phyloP scores from a whole-genome alignment of 306 rosid species.

The Ormosia semicastrata region DNA sequence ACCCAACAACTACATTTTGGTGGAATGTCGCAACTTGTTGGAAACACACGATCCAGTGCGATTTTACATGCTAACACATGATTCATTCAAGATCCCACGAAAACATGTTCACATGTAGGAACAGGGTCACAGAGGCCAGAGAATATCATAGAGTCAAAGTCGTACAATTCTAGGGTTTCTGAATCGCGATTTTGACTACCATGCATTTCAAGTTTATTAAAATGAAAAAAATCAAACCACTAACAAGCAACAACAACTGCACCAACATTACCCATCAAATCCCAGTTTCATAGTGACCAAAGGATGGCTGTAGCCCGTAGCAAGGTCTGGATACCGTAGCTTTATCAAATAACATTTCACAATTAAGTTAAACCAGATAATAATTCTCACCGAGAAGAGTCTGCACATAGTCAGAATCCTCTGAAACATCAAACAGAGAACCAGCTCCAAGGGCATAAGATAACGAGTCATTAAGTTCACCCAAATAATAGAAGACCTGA shows the following conservation, averaged over 20 bases:
- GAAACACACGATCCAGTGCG: no score
- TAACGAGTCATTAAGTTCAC: slow-evolving; percentile 88
- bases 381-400: slow-evolving; percentile 83
- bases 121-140: no score
- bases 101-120: no score
- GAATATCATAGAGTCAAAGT: no score
- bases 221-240: slow-evolving; percentile 11
- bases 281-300: background rate
- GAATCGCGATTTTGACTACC: no score
- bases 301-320: background rate
- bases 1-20: no score
- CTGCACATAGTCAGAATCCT: slow-evolving; percentile 91
- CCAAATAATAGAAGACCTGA: slow-evolving; percentile 95
- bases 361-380: background rate
- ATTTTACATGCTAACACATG: no score
- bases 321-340: background rate
- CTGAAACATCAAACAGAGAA: slow-evolving; percentile 85
- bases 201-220: background rate
- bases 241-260: background rate
- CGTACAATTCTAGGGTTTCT: no score
- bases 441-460: slow-evolving; percentile 98
- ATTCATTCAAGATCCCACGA: no score
- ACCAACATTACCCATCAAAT: slow-evolving; percentile 3
- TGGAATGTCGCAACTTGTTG: no score
- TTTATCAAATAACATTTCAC: background rate